Evolutionary conservation across 306 rosid genomes (phyloP).

Genomic region (Gastrolobium villosum): DNA sequence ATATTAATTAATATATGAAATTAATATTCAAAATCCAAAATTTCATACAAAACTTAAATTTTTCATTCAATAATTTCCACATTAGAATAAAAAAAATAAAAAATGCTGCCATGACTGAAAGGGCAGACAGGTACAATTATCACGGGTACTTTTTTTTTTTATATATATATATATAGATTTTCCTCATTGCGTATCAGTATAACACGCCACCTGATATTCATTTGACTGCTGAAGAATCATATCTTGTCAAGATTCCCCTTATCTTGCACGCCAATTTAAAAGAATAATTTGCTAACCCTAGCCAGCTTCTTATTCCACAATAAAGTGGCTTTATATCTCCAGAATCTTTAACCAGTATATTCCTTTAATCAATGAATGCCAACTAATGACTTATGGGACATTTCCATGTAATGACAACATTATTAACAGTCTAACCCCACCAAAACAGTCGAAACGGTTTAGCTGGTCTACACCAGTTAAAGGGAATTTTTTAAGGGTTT

Average conservation of each 20-base stretch:
- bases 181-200: no score
- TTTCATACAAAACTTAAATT: no score
- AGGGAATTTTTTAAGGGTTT: background rate
- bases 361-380: background rate
- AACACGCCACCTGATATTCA: conserved; percentile 36
- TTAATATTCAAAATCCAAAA: no score
- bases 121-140: no score
- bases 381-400: background rate
- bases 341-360: background rate
- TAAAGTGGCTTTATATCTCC: background rate
- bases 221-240: conserved; percentile 53
- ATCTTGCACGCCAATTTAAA: conserved; percentile 6
- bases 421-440: background rate
- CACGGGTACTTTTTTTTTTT: no score
- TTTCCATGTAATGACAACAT: conserved; percentile 12
- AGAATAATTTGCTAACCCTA: background rate
- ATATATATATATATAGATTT: no score
- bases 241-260: conserved; percentile 48
- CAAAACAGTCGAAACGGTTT: background rate
- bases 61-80: no score
- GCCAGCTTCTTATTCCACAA: conserved; percentile 12
- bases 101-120: no score
- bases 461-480: background rate
- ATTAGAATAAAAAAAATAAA: no score
- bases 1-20: no score